These are phyloP conservation scores for Lactarius deliciosus DNA, from an alignment of 768 basidiomycete genomes.

Conservation along the genomic window DNA sequence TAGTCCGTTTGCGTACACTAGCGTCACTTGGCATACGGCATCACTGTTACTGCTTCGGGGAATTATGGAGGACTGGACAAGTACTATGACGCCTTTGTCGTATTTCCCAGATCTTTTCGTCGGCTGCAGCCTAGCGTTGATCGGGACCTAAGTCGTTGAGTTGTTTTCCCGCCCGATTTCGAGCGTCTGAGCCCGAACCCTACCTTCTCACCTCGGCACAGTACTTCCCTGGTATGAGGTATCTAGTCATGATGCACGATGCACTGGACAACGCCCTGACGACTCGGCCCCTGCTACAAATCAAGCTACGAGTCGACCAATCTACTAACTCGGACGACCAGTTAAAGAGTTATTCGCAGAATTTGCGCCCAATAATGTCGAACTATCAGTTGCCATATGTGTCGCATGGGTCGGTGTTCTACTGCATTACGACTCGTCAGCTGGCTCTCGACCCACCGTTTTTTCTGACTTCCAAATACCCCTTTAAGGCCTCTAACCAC, in stretches of 20 bases:
- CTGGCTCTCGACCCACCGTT: neutral
- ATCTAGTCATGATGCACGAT: too few species aligned
- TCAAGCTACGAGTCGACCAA: too few species aligned
- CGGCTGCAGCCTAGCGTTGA: neutral
- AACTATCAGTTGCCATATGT: too few species aligned
- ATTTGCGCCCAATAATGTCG: too few species aligned
- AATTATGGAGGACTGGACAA: neutral
- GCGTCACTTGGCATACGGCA: neutral
- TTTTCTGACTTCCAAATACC: slow-evolving; percentile 1
- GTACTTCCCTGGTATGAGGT: too few species aligned
- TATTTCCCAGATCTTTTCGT: neutral
- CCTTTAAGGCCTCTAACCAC: neutral
- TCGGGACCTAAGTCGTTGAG: neutral
- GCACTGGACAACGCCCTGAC: too few species aligned
- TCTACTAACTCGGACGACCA: too few species aligned
- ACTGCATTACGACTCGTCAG: neutral
- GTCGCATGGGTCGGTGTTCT: neutral
- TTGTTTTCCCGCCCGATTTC: neutral
- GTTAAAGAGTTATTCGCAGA: too few species aligned
- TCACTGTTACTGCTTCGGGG: neutral
- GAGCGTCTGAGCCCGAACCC: neutral
- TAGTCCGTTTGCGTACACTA: neutral
- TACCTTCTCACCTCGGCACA: neutral
- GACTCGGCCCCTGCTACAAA: too few species aligned
- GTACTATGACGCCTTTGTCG: neutral